These are phyloP conservation scores for Ophiosphaerella herpotricha DNA, from an alignment of 2,329 filamentous ascomycete genomes.

Conservation along the genomic window DNA sequence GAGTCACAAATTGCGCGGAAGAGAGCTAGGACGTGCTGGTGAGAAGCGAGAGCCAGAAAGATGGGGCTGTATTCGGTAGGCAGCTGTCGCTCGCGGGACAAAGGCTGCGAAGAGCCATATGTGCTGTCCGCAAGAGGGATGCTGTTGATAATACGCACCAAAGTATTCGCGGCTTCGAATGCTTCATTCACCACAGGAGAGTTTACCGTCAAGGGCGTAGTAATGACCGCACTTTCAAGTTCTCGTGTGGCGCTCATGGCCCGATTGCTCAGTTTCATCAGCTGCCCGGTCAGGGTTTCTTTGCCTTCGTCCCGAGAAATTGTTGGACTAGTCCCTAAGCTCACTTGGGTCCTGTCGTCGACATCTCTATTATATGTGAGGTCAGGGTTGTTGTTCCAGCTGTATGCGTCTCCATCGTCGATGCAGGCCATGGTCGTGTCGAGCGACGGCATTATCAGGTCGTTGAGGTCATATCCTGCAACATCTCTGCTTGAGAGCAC, in stretches of 20 bases:
- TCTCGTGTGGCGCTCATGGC: neutral
- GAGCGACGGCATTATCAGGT: neutral
- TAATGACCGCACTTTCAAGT: neutral
- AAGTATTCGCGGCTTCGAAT: slow-evolving; percentile 2
- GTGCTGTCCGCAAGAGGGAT: neutral
- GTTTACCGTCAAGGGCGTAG: neutral
- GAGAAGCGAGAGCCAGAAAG: slow-evolving; percentile 2
- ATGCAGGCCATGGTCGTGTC: neutral
- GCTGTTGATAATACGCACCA: slow-evolving; percentile 4
- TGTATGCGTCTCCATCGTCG: neutral
- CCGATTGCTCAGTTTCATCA: neutral
- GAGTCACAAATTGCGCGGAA: slow-evolving; percentile 5
- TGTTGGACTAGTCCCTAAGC: too few relatives aligned
- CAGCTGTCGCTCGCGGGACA: neutral
- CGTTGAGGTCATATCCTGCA: neutral
- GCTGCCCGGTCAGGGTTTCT: neutral
- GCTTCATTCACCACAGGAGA: slow-evolving; percentile 4
- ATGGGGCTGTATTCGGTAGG: neutral
- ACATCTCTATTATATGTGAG: neutral
- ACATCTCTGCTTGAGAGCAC: neutral
- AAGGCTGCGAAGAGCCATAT: neutral
- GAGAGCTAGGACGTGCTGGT: slow-evolving; percentile 3
- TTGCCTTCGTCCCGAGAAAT: neutral
- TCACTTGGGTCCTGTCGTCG: neutral
- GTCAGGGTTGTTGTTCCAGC: neutral